These are phyloP conservation scores for Debaryomyces nepalensis DNA, from an alignment of 1,139 yeast species.

Conservation along the genomic window DNA sequence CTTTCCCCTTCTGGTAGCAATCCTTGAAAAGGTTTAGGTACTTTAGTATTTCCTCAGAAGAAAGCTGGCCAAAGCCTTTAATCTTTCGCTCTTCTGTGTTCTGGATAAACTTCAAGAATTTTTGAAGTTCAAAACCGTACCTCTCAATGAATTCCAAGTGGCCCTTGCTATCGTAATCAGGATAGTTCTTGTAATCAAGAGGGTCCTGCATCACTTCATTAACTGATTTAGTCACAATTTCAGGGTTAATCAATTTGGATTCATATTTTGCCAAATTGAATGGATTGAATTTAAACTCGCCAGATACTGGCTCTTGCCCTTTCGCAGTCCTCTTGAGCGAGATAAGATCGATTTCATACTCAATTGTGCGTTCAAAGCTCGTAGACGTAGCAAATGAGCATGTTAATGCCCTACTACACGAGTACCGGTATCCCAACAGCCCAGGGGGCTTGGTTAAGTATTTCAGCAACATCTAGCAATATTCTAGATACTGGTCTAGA, in stretches of 20 bases:
- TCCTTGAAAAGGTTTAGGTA: constrained; percentile 35
- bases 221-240: constrained; percentile 11
- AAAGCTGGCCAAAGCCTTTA: constrained; percentile 29
- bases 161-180: constrained; percentile 15
- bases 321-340: constrained; percentile 35
- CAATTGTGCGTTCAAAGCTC: constrained; percentile 22
- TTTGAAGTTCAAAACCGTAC: constrained; percentile 27
- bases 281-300: constrained; percentile 5
- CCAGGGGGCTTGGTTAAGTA: not conserved
- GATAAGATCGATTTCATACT: constrained; percentile 44
- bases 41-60: constrained; percentile 34
- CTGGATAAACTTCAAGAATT: constrained; percentile 29
- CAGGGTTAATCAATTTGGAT: constrained; percentile 6
- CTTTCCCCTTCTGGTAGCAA: constrained; percentile 26
- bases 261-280: constrained; percentile 8
- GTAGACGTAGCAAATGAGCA: constrained; percentile 19
- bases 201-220: constrained; percentile 16
- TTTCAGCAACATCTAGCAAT: constrained; percentile 11
- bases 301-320: not conserved
- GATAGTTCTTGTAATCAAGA: constrained; percentile 14
- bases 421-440: not conserved
- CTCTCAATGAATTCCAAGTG: constrained; percentile 26
- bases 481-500: not conserved
- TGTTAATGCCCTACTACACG: not conserved
- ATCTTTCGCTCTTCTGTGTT: constrained; percentile 30